phyloP scores from a whole-genome alignment of 2,329 filamentous ascomycete species.

The Sordariomycetes sp. region DNA sequence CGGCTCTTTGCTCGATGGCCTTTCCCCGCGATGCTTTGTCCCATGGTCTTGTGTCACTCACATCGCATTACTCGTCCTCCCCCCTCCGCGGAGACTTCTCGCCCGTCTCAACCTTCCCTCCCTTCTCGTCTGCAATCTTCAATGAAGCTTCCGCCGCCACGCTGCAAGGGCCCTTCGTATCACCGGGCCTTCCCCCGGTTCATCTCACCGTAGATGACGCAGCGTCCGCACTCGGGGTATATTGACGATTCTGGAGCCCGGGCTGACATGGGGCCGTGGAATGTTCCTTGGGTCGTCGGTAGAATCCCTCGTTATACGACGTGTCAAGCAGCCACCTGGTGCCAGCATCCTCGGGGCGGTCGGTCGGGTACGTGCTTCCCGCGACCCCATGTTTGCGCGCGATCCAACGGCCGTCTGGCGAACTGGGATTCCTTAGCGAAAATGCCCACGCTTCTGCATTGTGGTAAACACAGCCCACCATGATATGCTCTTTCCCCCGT shows the following conservation, averaged over 20 bases:
- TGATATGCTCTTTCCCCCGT: neutral
- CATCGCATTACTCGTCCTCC: neutral
- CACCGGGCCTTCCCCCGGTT: neutral
- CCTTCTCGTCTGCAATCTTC: neutral
- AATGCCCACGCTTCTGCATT: neutral
- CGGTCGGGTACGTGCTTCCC: neutral
- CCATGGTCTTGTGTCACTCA: neutral
- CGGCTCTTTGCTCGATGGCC: neutral
- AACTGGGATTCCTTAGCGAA: neutral
- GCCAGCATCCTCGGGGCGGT: neutral
- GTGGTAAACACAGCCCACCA: neutral
- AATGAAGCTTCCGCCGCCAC: neutral
- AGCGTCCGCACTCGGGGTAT: neutral
- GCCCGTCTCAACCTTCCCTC: neutral
- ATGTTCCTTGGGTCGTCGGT: neutral
- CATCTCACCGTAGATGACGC: neutral
- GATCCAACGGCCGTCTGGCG: neutral
- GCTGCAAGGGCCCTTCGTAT: conserved; percentile 3
- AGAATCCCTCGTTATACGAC: neutral
- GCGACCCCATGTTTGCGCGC: neutral
- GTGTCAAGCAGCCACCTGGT: neutral
- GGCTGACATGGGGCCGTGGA: neutral
- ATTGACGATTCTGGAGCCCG: neutral
- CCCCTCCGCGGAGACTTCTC: neutral
- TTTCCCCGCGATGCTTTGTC: neutral